Conservation (phyloP, 2,329 filamentous ascomycete species). For the Herpomyces periplanetae region DNA sequence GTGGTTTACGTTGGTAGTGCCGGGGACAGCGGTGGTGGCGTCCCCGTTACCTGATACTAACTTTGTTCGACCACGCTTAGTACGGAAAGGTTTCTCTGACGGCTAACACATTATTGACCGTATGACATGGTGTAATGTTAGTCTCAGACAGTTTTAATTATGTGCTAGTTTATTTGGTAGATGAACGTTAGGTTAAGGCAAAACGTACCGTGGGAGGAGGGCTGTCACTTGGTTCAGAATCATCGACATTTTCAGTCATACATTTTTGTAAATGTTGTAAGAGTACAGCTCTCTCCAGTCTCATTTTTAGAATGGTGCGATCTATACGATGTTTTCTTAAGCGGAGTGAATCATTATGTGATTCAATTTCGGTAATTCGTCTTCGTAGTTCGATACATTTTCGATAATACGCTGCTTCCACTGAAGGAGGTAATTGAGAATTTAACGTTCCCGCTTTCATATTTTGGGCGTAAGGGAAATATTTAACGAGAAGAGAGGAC, state of each 20-base stretch:
- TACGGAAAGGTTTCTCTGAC: constrained; percentile 34
- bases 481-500: too few relatives aligned
- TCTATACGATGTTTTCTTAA: constrained; percentile 38
- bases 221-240: constrained; percentile 38
- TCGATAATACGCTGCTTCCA: constrained; percentile 73
- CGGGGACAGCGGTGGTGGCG: too few relatives aligned
- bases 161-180: constrained; percentile 1
- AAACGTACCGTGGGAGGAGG: constrained; percentile 31
- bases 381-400: constrained; percentile 88
- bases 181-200: constrained; percentile 1
- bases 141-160: constrained; percentile 3
- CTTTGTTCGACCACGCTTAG: too few relatives aligned
- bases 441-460: too few relatives aligned
- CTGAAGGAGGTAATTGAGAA: constrained; percentile 32
- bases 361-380: constrained; percentile 61
- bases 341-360: constrained; percentile 49
- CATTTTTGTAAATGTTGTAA: constrained; percentile 11
- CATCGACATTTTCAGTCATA: constrained; percentile 30
- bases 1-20: too few relatives aligned
- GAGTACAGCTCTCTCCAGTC: constrained; percentile 31
- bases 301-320: constrained; percentile 60
- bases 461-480: too few relatives aligned
- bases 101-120: constrained; percentile 13
- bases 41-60: too few relatives aligned
- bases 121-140: constrained; percentile 3